Conservation (phyloP, 768 basidiomycete genomes). For the Scleroderma bovista region DNA sequence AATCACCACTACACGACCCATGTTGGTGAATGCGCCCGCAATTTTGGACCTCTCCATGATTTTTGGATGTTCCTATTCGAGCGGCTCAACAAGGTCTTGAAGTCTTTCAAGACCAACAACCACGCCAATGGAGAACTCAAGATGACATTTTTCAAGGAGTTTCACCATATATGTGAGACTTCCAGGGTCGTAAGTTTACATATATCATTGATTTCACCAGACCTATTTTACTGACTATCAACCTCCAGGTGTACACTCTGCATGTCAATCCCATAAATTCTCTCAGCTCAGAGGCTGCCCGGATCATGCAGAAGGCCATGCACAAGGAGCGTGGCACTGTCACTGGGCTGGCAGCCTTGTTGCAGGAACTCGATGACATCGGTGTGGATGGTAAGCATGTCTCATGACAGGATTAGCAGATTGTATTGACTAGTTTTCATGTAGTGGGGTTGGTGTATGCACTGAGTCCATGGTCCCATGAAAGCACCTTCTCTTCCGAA, state of each 20-base stretch:
- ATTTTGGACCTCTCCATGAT: too few relatives aligned
- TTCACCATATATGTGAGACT: background rate
- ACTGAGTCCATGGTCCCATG: background rate
- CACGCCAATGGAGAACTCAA: slow-evolving; percentile 12
- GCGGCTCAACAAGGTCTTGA: slow-evolving; percentile 31
- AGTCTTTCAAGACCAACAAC: slow-evolving; percentile 30
- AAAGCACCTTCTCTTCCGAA: background rate
- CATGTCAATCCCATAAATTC: too few relatives aligned
- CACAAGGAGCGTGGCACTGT: background rate
- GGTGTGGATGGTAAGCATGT: too few relatives aligned
- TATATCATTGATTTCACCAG: background rate
- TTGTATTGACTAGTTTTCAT: too few relatives aligned
- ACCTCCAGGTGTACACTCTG: background rate
- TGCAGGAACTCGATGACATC: too few relatives aligned
- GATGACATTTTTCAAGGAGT: background rate
- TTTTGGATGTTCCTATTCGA: too few relatives aligned
- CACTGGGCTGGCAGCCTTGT: background rate
- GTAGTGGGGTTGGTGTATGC: background rate
- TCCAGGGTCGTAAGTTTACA: background rate
- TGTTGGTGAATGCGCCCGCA: too few relatives aligned
- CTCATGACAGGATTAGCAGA: too few relatives aligned
- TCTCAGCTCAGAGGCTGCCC: background rate
- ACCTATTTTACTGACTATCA: background rate
- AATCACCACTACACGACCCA: too few relatives aligned
- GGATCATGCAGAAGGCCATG: background rate